Percentiles rank a stretch among this genome's conserved stretches.
Conservation (phyloP, 495 filamentous ascomycete genomes). For the Penicillium manginii region DNA sequence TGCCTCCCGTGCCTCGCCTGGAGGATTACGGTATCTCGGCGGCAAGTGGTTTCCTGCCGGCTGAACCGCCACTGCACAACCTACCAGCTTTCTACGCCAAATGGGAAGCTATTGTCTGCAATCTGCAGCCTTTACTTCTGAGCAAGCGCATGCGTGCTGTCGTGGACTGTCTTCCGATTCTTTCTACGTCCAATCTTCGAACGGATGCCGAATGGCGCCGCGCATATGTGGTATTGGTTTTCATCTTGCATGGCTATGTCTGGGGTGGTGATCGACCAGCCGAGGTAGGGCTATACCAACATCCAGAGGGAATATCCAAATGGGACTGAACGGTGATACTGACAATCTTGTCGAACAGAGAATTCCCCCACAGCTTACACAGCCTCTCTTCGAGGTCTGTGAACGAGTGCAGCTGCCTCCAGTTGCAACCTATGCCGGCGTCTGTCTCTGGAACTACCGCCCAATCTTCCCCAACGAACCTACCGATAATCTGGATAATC, state of each 20-base stretch:
- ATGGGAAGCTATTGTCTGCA: slow-evolving; percentile 84
- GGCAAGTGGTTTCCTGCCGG: slow-evolving; percentile 84
- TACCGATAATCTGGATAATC: slow-evolving; percentile 80
- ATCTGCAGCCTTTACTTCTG: slow-evolving; percentile 84
- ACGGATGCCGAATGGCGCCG: slow-evolving; percentile 88
- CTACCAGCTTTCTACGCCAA: slow-evolving; percentile 89
- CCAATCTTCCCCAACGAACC: slow-evolving; percentile 80
- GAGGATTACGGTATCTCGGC: slow-evolving; percentile 88
- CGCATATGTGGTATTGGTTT: slow-evolving; percentile 84
- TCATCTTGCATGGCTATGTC: slow-evolving; percentile 91
- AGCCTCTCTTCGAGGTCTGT: slow-evolving; percentile 80
- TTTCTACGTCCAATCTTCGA: slow-evolving; percentile 78
- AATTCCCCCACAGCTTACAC: slow-evolving; percentile 81
- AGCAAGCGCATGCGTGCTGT: slow-evolving; percentile 77
- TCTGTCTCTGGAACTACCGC: slow-evolving; percentile 95
- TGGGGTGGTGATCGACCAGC: slow-evolving; percentile 87
- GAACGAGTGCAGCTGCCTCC: slow-evolving; percentile 83
- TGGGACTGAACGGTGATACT: slow-evolving; percentile 10
- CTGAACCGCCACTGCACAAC: slow-evolving; percentile 74
- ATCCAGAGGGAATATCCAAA: no score
- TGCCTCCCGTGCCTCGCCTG: slow-evolving; percentile 77
- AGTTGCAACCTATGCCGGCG: slow-evolving; percentile 91
- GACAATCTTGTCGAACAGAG: slow-evolving; percentile 51
- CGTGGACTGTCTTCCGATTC: slow-evolving; percentile 76
- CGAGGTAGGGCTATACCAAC: slow-evolving; percentile 54